phyloP scores from a whole-genome alignment of 192 early-diverging fungal species.

The Haplosporangium gracile region DNA sequence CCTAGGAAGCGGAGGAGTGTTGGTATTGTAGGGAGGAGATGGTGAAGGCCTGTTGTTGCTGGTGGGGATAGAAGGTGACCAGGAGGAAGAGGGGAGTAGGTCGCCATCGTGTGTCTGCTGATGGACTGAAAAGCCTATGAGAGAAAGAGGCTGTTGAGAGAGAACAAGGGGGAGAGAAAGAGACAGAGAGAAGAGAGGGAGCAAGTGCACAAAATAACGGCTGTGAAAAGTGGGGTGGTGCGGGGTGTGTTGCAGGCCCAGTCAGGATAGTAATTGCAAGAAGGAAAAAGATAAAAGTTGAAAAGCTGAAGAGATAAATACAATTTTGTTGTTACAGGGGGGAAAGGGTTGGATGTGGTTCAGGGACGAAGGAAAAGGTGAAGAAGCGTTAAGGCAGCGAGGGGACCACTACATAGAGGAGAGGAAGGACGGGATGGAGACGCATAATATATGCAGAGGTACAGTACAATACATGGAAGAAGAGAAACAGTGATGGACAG shows the following conservation, averaged over 20 bases:
- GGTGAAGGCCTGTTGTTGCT: neutral
- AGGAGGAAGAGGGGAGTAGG: neutral
- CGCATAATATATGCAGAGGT: no score
- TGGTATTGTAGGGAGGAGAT: neutral
- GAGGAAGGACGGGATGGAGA: no score
- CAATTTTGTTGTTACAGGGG: neutral
- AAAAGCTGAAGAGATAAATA: neutral
- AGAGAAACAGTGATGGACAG: neutral
- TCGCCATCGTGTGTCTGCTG: neutral
- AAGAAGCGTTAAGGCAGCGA: neutral
- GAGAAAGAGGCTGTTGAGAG: neutral
- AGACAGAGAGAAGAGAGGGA: no score
- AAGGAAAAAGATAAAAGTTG: neutral
- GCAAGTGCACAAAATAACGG: neutral
- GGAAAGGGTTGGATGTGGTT: neutral
- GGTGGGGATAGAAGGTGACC: neutral
- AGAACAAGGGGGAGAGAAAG: no score
- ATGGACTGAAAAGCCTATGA: neutral
- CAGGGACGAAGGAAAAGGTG: neutral
- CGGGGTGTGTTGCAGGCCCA: neutral
- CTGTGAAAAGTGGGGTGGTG: neutral
- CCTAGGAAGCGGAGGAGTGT: constrained; percentile 22
- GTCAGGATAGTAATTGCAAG: neutral
- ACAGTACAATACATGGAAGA: no score
- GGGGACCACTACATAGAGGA: neutral